phyloP scores from a whole-genome alignment of 176 grass and related monocot genomes.

The Hordeum vulgare region DNA sequence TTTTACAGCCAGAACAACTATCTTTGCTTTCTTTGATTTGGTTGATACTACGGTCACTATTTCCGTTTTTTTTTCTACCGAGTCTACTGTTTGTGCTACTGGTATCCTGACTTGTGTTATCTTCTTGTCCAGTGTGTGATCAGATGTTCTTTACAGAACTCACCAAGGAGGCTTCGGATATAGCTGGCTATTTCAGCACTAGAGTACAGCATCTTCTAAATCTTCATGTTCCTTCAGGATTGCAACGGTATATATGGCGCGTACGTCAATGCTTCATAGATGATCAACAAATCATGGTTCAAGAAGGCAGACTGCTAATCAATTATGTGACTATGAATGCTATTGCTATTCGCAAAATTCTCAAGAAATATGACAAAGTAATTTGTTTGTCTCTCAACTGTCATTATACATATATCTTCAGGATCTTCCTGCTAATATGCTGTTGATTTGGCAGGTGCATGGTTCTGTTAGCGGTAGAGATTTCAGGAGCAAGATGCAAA shows the following conservation, averaged over 20 bases:
- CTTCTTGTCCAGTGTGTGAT: conserved; percentile 51
- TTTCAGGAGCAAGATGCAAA: conserved; percentile 61
- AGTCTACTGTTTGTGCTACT: not conserved
- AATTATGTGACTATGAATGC: conserved; percentile 83
- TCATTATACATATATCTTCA: not conserved
- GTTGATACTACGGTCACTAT: not conserved
- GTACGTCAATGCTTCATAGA: conserved; percentile 59
- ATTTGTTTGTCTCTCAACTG: not conserved
- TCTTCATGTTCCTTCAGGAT: conserved; percentile 66
- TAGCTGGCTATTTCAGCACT: conserved; percentile 76
- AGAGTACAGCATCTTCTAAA: conserved; percentile 63
- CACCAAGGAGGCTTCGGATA: conserved; percentile 63
- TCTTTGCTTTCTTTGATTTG: not conserved
- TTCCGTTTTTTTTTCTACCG: not conserved
- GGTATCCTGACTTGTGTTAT: conserved; percentile 11
- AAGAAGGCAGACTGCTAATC: conserved; percentile 68
- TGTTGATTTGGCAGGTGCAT: conserved; percentile 43
- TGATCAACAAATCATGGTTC: conserved; percentile 77
- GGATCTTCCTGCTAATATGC: not conserved
- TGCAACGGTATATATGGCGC: conserved; percentile 53
- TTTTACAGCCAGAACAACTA: not conserved
- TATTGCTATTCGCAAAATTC: conserved; percentile 76
- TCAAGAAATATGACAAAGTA: conserved; percentile 81
- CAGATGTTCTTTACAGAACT: conserved; percentile 78
- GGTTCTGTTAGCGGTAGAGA: conserved; percentile 67